Evolutionary conservation across 208 protist species (phyloP), one percentile per base, ranked within the genome.

Genomic region (Strigomonas culicis): DNA sequence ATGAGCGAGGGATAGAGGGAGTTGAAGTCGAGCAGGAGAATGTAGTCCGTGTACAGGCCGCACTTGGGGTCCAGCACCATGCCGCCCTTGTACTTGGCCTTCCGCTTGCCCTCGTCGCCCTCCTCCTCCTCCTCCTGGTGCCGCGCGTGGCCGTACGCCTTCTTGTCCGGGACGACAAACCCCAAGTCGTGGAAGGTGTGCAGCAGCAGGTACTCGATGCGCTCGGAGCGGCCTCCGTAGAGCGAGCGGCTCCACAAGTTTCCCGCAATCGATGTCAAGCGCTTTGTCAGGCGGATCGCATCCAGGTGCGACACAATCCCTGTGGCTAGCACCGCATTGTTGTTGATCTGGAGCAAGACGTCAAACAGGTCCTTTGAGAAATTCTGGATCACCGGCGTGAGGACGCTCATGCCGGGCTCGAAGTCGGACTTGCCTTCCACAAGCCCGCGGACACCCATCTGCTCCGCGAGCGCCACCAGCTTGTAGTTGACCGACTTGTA

Each of bases 1-100:
- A 99, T 99, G 61, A 99, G 98, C 22, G 98, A 99, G 52, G 99
- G 99, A 87, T 99, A 99, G 27, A 99, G 93, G 39, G 98, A 99
- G 82, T 99, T 99, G 91, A 99, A 99, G 80, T 99, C 99, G 17
- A 99, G 88, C 15, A 99, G 79, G 17, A 99, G 78, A 63, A 99
- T 93, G 75, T 94, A 99, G 55, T 97, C 97, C 28, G 99, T 97
- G 80, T 99, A 99, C 52, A 99, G 94, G 31, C 97, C 98, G 32
- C 77, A 77, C 77, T 99, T 98, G 41, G 99, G 99, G 43, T 99
- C 97, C 10, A 99, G 70, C 59, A 99, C 93, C 88, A 95, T 97
- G 52, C 93, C 93, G 69, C 93, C 93, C 52, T 93, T 86, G 66
- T 96, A 97, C 72, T 97, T 96, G 13, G 90, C 79, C 72, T 93